phyloP scores from a whole-genome alignment of 2,329 filamentous ascomycete genomes.

The Ambrosiella xylebori region DNA sequence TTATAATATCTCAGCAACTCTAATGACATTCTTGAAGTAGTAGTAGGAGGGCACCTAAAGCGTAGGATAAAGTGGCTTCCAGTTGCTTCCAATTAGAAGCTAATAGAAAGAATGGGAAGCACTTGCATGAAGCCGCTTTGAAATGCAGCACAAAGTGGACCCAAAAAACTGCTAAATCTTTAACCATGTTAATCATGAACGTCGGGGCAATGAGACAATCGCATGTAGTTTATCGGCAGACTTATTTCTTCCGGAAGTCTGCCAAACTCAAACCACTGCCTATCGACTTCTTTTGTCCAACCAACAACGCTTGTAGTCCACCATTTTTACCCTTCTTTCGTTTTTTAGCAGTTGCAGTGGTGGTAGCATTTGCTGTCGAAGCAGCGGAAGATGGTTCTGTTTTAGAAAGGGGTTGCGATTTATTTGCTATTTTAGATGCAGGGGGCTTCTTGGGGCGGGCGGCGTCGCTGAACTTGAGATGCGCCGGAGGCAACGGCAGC shows the following conservation, averaged over 20 bases:
- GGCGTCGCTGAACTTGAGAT: background rate
- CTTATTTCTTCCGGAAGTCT: constrained; percentile 29
- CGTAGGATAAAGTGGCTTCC: background rate
- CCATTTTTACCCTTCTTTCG: constrained; percentile 47
- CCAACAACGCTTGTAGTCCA: constrained; percentile 47
- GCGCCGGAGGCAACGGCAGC: constrained; percentile 3
- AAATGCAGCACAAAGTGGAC: background rate
- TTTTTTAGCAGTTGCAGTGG: constrained; percentile 39
- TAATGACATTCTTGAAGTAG: background rate
- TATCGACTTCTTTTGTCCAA: constrained; percentile 24
- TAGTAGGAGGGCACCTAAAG: background rate
- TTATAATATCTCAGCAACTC: background rate
- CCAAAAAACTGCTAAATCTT: background rate
- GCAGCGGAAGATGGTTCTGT: constrained; percentile 13
- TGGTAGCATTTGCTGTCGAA: background rate
- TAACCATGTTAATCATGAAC: background rate
- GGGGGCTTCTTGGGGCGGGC: too few relatives aligned
- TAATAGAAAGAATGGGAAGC: background rate
- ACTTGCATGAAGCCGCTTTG: background rate
- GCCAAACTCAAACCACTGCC: constrained; percentile 30
- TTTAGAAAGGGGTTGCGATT: background rate
- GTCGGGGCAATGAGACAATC: background rate
- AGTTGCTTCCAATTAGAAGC: background rate
- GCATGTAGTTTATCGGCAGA: background rate
- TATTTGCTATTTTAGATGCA: too few relatives aligned